Conservation (phyloP, 176 grass and related monocot species). For the Pontederia crassipes region DNA sequence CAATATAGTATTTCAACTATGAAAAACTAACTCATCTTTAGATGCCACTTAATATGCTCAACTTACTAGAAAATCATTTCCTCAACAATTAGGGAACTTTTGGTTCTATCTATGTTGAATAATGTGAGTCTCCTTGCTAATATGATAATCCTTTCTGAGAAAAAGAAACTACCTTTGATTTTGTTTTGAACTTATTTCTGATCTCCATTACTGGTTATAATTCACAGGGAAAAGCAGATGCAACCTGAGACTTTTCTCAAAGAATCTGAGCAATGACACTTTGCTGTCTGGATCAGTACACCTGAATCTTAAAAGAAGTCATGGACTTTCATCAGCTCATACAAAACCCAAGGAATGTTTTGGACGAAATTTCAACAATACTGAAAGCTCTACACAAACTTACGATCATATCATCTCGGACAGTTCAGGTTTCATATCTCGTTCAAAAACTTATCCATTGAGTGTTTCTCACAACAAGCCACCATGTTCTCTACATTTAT, state of each 20-base stretch:
- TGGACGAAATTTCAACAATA: slow-evolving; percentile 9
- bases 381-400: slow-evolving; percentile 4
- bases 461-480: neutral
- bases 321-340: slow-evolving; percentile 19
- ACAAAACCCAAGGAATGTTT: slow-evolving; percentile 17
- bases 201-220: too few species aligned
- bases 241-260: slow-evolving; percentile 19
- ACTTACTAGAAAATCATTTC: too few species aligned
- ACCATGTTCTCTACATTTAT: neutral
- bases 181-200: too few species aligned
- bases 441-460: slow-evolving; percentile 21
- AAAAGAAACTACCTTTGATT: neutral
- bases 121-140: too few species aligned
- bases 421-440: slow-evolving; percentile 9
- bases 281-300: slow-evolving; percentile 25
- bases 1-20: too few species aligned
- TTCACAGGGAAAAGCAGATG: slow-evolving; percentile 40
- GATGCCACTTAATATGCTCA: too few species aligned
- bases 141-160: slow-evolving; percentile 2
- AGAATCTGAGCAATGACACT: slow-evolving; percentile 21
- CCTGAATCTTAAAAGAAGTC: slow-evolving; percentile 5
- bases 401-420: slow-evolving; percentile 8
- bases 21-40: too few species aligned
- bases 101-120: too few species aligned
- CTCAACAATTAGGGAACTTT: too few species aligned